These are phyloP conservation scores for Podaxis sp. DNA, from an alignment of 768 basidiomycete genomes.

Conservation along the genomic window DNA sequence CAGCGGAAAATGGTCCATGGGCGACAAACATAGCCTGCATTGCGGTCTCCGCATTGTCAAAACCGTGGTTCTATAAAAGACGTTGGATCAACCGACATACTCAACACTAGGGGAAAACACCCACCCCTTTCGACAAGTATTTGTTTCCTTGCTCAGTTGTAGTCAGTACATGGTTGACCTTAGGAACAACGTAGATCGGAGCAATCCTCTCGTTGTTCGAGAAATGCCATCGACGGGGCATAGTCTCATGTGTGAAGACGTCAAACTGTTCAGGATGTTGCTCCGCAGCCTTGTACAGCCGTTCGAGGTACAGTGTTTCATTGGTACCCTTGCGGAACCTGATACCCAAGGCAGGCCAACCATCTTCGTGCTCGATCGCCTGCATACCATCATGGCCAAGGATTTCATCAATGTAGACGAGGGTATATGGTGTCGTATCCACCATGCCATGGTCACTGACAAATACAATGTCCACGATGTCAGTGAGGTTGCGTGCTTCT, in stretches of 20 bases:
- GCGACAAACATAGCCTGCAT: conserved; percentile 94
- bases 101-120: conserved; percentile 25
- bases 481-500: conserved; percentile 68
- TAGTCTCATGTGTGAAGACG: conserved; percentile 77
- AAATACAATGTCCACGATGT: conserved; percentile 86
- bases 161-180: conserved; percentile 78
- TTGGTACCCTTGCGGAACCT: conserved; percentile 68
- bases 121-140: conserved; percentile 74
- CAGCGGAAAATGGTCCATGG: conserved; percentile 82
- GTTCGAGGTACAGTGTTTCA: conserved; percentile 50
- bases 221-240: conserved; percentile 84
- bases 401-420: conserved; percentile 81
- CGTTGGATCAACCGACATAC: background rate
- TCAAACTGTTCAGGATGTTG: conserved; percentile 66
- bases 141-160: conserved; percentile 57
- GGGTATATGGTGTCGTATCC: conserved; percentile 76
- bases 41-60: conserved; percentile 72
- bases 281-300: conserved; percentile 51
- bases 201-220: conserved; percentile 74
- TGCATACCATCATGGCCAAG: conserved; percentile 62
- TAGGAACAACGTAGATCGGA: conserved; percentile 82
- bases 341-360: conserved; percentile 90
- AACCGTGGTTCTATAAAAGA: conserved; percentile 74
- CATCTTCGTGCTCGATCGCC: conserved; percentile 73
- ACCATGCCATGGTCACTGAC: conserved; percentile 94